Conservation (phyloP, 2,329 filamentous ascomycete genomes). For the Aspergillus melleus region DNA sequence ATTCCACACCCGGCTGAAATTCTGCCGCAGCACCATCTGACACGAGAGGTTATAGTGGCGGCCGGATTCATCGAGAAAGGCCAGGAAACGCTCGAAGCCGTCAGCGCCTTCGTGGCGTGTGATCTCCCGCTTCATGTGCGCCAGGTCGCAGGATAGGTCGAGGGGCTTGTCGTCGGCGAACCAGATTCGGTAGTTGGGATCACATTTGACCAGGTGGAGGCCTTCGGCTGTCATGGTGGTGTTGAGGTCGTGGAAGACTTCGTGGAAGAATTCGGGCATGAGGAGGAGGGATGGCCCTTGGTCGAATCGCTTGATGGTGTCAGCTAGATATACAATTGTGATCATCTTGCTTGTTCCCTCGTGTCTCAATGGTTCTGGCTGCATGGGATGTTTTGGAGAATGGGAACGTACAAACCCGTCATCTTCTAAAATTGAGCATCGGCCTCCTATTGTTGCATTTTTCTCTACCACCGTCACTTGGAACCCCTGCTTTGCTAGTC, state of each 20-base stretch:
- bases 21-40: constrained; percentile 64
- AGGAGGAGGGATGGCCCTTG: constrained; percentile 74
- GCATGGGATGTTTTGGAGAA: background rate
- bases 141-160: constrained; percentile 65
- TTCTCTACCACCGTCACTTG: constrained; percentile 73
- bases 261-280: constrained; percentile 68
- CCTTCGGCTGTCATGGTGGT: constrained; percentile 66
- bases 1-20: constrained; percentile 61
- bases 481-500: constrained; percentile 69
- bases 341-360: too few species aligned
- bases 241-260: constrained; percentile 68
- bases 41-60: constrained; percentile 70
- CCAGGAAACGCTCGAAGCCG: constrained; percentile 68
- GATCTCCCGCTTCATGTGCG: constrained; percentile 68
- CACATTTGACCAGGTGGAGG: constrained; percentile 67
- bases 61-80: constrained; percentile 67
- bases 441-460: constrained; percentile 69
- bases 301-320: constrained; percentile 61
- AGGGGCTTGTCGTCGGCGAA: constrained; percentile 63
- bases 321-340: background rate
- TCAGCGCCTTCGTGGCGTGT: constrained; percentile 70
- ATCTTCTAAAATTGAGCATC: constrained; percentile 65
- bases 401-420: constrained; percentile 53
- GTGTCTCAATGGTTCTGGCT: background rate
- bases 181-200: constrained; percentile 74